A percentile compares a stretch with the other conserved stretches of the same genome.
These are phyloP conservation scores for Inosperma sp. DNA, from an alignment of 768 basidiomycete species.

Conservation along the genomic window DNA sequence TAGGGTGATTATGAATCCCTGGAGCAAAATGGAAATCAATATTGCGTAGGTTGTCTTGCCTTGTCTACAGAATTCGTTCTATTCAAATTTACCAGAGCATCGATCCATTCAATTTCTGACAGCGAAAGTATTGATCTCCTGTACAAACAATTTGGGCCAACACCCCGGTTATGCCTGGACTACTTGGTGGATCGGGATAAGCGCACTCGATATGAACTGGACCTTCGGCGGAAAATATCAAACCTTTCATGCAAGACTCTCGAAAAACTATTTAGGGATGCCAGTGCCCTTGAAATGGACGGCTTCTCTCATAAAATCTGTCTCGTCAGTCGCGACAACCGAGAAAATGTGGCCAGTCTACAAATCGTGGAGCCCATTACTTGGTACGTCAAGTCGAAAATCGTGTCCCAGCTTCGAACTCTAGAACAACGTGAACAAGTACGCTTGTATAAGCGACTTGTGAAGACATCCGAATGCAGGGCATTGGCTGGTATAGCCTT, in stretches of 20 bases:
- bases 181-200: background rate
- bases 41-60: slow-evolving; percentile 12
- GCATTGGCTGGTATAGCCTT: background rate
- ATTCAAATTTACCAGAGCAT: background rate
- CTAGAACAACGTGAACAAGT: background rate
- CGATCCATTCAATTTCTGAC: background rate
- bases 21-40: slow-evolving; percentile 15
- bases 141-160: slow-evolving; percentile 1
- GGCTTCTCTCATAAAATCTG: slow-evolving; percentile 10
- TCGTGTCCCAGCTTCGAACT: background rate
- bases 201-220: background rate
- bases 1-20: slow-evolving; percentile 18
- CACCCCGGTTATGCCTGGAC: background rate
- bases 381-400: background rate
- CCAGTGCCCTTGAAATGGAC: slow-evolving; percentile 4
- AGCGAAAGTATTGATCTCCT: background rate
- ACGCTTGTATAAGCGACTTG: background rate
- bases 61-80: background rate
- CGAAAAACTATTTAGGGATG: slow-evolving; percentile 4
- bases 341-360: background rate
- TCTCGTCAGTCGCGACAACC: slow-evolving; percentile 9
- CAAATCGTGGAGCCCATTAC: background rate
- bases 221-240: background rate
- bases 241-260: background rate
- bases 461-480: background rate